A percentile compares a stretch with the other conserved stretches of the same genome.
Evolutionary conservation across 2,329 filamentous ascomycete genomes (phyloP).

Genomic region (Alternaria arborescens): DNA sequence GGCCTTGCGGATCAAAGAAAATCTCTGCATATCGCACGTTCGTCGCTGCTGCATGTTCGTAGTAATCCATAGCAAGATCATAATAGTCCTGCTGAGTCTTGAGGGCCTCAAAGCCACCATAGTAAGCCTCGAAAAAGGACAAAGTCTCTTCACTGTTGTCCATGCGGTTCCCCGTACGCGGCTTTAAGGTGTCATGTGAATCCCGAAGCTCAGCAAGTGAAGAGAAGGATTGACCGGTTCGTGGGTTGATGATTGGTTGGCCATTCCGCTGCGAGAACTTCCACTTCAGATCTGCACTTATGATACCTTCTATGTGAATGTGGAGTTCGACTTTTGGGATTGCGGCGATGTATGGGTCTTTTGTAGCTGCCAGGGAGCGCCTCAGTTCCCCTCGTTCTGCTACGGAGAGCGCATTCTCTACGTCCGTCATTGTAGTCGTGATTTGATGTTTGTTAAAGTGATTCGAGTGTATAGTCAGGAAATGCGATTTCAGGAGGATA

Average conservation of each 20-base stretch:
- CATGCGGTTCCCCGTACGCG: constrained; percentile 8
- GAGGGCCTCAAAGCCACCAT: constrained; percentile 40
- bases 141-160: constrained; percentile 24
- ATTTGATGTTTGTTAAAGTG: neutral
- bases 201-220: constrained; percentile 21
- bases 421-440: constrained; percentile 17
- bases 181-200: constrained; percentile 39
- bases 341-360: neutral
- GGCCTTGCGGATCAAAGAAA: constrained; percentile 57
- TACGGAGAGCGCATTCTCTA: constrained; percentile 17
- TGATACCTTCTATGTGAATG: constrained; percentile 58
- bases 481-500: neutral
- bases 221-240: neutral
- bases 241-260: constrained; percentile 16
- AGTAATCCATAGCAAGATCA: constrained; percentile 54
- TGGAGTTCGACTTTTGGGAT: constrained; percentile 58
- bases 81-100: constrained; percentile 51
- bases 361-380: constrained; percentile 9
- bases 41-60: constrained; percentile 43
- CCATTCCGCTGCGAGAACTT: constrained; percentile 52
- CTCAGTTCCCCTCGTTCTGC: constrained; percentile 11
- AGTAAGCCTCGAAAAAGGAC: constrained; percentile 37
- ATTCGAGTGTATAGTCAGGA: neutral
- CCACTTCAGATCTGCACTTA: constrained; percentile 55
- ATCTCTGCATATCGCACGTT: constrained; percentile 55